These are phyloP conservation scores for Podaxis mareebaensis DNA, from an alignment of 768 basidiomycete species.

Conservation along the genomic window DNA sequence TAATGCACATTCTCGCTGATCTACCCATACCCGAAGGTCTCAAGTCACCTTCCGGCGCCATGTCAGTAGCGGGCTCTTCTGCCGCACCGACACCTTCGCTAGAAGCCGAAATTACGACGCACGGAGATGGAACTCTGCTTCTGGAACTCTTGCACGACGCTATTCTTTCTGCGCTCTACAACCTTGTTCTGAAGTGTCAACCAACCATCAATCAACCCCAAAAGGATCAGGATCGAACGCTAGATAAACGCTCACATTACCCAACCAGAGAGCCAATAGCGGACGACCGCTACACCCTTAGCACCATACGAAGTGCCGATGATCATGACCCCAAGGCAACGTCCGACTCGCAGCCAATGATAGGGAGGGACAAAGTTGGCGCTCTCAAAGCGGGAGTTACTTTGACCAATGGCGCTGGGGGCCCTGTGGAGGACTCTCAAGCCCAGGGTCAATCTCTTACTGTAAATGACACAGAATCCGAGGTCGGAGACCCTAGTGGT, in stretches of 20 bases:
- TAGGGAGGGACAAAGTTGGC: not conserved
- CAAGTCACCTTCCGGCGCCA: not conserved
- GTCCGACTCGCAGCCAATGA: slow-evolving; percentile 3
- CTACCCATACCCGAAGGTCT: slow-evolving; percentile 12
- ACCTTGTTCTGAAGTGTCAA: slow-evolving; percentile 20
- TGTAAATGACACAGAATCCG: slow-evolving; percentile 6
- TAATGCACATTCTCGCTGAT: slow-evolving; percentile 38
- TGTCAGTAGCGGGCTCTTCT: not conserved
- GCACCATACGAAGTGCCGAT: not conserved
- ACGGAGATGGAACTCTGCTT: slow-evolving; percentile 1
- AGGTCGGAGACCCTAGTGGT: slow-evolving; percentile 15
- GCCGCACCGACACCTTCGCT: not conserved
- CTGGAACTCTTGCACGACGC: slow-evolving; percentile 14
- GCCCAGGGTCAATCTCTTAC: slow-evolving; percentile 2
- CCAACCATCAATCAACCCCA: not conserved
- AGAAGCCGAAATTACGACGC: not conserved
- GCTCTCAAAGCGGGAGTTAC: not conserved
- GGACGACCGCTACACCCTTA: not conserved
- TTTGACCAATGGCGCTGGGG: not conserved
- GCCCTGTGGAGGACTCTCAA: not conserved
- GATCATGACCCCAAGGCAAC: not conserved
- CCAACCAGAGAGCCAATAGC: not conserved
- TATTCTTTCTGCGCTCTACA: slow-evolving; percentile 18
- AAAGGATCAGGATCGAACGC: not conserved
- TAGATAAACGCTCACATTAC: not conserved